Percentiles rank a stretch among this genome's conserved stretches.
Conservation (phyloP, 257 asterid species). For the Cruciata laevipes region DNA sequence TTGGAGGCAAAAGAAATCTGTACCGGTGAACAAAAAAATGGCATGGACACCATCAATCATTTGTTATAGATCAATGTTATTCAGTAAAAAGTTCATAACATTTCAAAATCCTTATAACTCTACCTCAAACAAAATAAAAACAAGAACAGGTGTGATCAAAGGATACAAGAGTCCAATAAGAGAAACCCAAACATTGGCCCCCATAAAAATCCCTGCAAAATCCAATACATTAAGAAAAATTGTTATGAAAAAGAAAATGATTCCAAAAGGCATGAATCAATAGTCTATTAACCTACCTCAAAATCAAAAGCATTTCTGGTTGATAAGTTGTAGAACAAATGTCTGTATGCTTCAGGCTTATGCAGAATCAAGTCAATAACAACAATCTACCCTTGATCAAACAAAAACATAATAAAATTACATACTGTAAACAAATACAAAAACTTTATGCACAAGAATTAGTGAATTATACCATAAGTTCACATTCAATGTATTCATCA, state of each 20-base stretch:
- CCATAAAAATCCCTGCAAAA: slow-evolving; percentile 63
- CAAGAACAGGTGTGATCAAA: background rate
- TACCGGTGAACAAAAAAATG: background rate
- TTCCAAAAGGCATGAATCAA: background rate
- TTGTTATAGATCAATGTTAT: background rate
- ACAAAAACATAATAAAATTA: background rate
- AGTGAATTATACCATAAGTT: slow-evolving; percentile 51
- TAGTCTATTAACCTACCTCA: slow-evolving; percentile 31
- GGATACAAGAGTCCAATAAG: slow-evolving; percentile 81
- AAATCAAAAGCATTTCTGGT: slow-evolving; percentile 30
- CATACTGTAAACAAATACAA: background rate
- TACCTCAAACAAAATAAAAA: background rate
- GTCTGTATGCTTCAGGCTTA: slow-evolving; percentile 77
- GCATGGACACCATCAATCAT: background rate
- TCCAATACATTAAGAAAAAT: background rate
- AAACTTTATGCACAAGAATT: background rate
- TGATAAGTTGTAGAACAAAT: slow-evolving; percentile 66
- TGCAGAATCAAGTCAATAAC: slow-evolving; percentile 83
- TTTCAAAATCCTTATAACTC: background rate
- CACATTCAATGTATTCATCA: slow-evolving; percentile 91
- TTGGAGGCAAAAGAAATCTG: background rate
- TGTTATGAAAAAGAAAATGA: background rate
- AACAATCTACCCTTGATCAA: slow-evolving; percentile 41
- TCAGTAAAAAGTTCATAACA: background rate
- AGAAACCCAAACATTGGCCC: slow-evolving; percentile 38